Base-by-base conservation (phyloP, 108 stramenopile species). In the Asterionellopsis glacialis region DNA sequence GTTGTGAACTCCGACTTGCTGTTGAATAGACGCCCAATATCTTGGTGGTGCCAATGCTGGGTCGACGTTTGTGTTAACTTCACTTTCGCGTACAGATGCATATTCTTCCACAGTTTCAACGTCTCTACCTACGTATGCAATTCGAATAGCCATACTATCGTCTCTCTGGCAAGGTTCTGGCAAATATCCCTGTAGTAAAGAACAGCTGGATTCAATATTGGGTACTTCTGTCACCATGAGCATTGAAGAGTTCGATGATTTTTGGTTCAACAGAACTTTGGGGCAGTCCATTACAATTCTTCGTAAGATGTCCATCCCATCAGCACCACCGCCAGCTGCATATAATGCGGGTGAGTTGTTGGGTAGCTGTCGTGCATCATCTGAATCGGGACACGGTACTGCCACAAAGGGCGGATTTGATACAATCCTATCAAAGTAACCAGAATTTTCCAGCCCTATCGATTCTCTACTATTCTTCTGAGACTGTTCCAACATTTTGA, bases 221-320 rank as follows among this genome's bases (percentile, higher is more conserved):
- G 71, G 71, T 21, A 72, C 23, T 47, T 72, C 71, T n/a, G 71
- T 72, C 1, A 72, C 71, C 71, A 72, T 72, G 42, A 64, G 44
- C 23, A 54, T 40, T 22, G 19, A 18, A 13, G 33, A 33, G 2
- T 53, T 6, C 16, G 12, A n/a, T 54, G 33, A 33, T 33, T 50
- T 69, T 23, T 22, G 23, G 13, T 49, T 55, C 14, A 2, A 38
- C 7, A 65, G 22, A 24, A 58, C 19, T 21, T 49, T 21, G 41
- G 26, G 51, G 10, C 28, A 59, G 14, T 54, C 43, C n/a, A 40
- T 25, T 22, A 67, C 10, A 19, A 72, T 61, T 0, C 27, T 18
- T 41, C 60, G 28, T 2, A 67, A 24, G 16, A 67, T 19, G 21
- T 61, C 19, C 60, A 67, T 67, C 13, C 66, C 66, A 24, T 67